Evolutionary conservation across 2,329 filamentous ascomycete genomes (phyloP).

Genomic region (Didymella pinodella): DNA sequence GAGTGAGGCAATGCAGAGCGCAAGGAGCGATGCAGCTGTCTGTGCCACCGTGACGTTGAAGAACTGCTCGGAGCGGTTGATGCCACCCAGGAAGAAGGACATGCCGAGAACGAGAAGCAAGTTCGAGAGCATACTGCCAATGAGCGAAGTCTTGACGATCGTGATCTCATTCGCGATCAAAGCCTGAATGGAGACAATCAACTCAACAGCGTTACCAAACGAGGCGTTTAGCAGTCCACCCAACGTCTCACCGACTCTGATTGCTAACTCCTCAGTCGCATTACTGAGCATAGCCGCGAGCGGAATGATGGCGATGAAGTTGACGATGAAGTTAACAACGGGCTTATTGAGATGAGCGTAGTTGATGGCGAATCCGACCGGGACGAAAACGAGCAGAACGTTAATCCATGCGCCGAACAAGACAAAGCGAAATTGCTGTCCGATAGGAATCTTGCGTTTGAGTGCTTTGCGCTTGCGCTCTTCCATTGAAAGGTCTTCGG

Average conservation of each 20-base stretch:
- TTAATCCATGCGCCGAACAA: conserved; percentile 89
- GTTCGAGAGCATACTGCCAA: conserved; percentile 92
- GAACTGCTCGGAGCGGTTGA: conserved; percentile 80
- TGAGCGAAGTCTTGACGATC: conserved; percentile 91
- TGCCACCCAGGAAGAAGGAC: conserved; percentile 88
- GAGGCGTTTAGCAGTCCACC: conserved; percentile 90
- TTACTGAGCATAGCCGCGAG: conserved; percentile 86
- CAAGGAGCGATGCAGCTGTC: conserved; percentile 82
- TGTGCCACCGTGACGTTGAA: conserved; percentile 95
- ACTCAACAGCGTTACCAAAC: conserved; percentile 89
- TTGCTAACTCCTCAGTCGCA: conserved; percentile 87
- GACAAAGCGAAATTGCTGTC: conserved; percentile 72
- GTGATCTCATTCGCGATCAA: conserved; percentile 75
- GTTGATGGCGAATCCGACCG: conserved; percentile 76
- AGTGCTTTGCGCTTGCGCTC: conserved; percentile 43
- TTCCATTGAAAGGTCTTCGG: conserved; percentile 39
- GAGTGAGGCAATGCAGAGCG: conserved; percentile 78
- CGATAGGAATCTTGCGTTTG: conserved; percentile 48
- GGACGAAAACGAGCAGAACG: conserved; percentile 77
- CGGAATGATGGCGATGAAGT: conserved; percentile 93
- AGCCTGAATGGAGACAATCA: conserved; percentile 89
- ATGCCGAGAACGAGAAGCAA: conserved; percentile 87
- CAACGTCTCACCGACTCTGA: conserved; percentile 79
- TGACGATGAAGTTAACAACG: conserved; percentile 75
- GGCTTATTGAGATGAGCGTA: conserved; percentile 58